Evolutionary conservation across 1,284 basidiomycete genomes (phyloP), one percentile per base, ranked within the genome.

Genomic region (Austroboletus niveus): DNA sequence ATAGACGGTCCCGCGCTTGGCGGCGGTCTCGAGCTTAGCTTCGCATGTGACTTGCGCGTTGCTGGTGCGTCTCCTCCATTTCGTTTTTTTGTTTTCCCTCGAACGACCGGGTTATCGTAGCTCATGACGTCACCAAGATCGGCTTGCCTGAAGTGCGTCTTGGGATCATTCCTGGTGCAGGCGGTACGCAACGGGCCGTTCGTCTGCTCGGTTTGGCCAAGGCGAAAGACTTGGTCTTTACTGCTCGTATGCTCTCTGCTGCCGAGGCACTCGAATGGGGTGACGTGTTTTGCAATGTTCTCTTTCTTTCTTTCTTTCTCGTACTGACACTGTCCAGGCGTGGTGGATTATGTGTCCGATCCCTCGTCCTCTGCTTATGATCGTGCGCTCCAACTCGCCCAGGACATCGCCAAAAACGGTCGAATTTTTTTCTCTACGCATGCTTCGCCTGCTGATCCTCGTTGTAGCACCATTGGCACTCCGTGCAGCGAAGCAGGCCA

Each of bases 111-210:
- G 47, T 29, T 45, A 35, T 49, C 51, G 20, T 58, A 77, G 73
- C 66, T 39, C 82, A 83, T 56, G 71, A 72, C 30, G 89, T 83
- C 34, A 80, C 79, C 24, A 84, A 84, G 70, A 81, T 91, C 30
- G 85, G 87, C 1, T 68, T 91, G n/a, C 86, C 89, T 1, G 88
- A 91, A 69, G 82, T 82, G 2, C 78, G 85, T 49, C 77, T 96
- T 20, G 94, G 93, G 6, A 97, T 98, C 58, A 97, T 98, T 51
- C 94, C 94, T 12, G 94, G 94, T 45, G 94, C 92, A n/a, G 93
- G 94, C 3, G 94, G 94, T 1, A 98, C 94, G 1, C 93, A 95
- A 63, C 80, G 95, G 34, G 79, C 90, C 17, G 85, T 92, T 2
- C 82, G 92, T 41, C 71, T 97, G 20, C 72, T 98, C 10, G 94